Base-by-base conservation (phyloP, 768 basidiomycete genomes). In the Sporobolomyces phaffii region DNA sequence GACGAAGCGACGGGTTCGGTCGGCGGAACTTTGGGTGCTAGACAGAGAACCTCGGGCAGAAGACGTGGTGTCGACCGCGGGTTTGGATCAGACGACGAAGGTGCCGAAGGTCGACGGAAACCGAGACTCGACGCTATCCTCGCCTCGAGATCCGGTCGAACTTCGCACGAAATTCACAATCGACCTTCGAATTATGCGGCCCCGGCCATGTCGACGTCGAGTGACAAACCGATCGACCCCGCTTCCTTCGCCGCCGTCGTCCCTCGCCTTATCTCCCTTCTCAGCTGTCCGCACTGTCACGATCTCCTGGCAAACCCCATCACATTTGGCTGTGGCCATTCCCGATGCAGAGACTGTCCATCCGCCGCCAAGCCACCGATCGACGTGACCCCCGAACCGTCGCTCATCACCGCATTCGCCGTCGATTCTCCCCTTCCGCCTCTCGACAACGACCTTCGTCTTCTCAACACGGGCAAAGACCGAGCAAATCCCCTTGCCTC, bases 321-420 rank as follows among this genome's bases (percentile, higher is more conserved):
- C 17, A 75, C 74, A 9, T 61, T 75, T 48, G 41, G 57, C 18
- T 75, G 74, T 60, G 74, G 74, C 1, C 74, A 75, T 48, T 63
- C 72, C 18, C 45, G 64, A 36, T 75, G 74, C 61, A 52, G 65
- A 14, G 50, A n/a, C 18, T 75, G 74, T 31, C 56, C 61, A 11
- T 31, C 56, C 26, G 28, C 33, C 38, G 33, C 31, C 14, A 34
- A 41, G 38, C 36, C 8, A 52, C 13, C 18, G 31, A 5, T 36
- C 26, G 22, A 43, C 36, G 2, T 34, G 4, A n/a, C 48, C 22
- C 47, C 34, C 34, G 29, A 24, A 33, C 59, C 24, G 22, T 31
- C 48, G 10, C 33, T 29, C 56, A 51, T 52, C 13, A 26, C 57
- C 17, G 24, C 52, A 2, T 49, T 31, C 1, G 26, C 48, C 3